Evolutionary conservation across 306 rosid genomes (phyloP).

Genomic region (Lotus japonicus): DNA sequence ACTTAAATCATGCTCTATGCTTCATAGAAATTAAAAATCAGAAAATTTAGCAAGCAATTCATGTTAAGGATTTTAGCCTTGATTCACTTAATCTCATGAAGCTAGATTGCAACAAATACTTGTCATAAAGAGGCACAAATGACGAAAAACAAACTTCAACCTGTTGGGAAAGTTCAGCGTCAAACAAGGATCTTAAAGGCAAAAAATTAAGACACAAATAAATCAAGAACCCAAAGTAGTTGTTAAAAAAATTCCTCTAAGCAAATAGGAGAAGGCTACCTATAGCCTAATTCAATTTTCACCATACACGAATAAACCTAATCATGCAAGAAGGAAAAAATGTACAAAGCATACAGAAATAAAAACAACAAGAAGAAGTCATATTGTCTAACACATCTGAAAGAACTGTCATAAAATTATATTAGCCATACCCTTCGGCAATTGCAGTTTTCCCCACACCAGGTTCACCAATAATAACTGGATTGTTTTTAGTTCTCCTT

Average conservation of each 20-base stretch:
- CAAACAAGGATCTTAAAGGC: neutral
- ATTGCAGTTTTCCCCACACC: slow-evolving; percentile 99
- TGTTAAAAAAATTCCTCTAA: neutral
- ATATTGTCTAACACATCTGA: neutral
- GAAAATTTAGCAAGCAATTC: neutral
- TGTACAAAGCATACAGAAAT: neutral
- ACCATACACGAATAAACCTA: neutral
- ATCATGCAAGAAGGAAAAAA: neutral
- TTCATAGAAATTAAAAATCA: neutral
- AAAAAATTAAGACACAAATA: neutral
- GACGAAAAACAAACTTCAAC: neutral
- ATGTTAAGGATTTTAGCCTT: neutral
- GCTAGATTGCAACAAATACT: neutral
- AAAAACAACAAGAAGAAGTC: neutral
- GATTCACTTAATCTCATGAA: slow-evolving; percentile 10
- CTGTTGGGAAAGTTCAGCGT: neutral
- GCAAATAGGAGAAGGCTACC: neutral
- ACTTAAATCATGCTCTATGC: neutral
- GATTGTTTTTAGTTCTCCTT: slow-evolving; percentile 94
- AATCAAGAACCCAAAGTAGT: neutral
- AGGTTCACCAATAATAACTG: slow-evolving; percentile 96
- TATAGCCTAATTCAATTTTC: neutral
- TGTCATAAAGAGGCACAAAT: neutral
- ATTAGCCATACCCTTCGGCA: slow-evolving; percentile 83
- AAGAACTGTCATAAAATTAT: neutral